phyloP scores from a whole-genome alignment of 2,329 filamentous ascomycete species.

The Colletotrichum kahawae region DNA sequence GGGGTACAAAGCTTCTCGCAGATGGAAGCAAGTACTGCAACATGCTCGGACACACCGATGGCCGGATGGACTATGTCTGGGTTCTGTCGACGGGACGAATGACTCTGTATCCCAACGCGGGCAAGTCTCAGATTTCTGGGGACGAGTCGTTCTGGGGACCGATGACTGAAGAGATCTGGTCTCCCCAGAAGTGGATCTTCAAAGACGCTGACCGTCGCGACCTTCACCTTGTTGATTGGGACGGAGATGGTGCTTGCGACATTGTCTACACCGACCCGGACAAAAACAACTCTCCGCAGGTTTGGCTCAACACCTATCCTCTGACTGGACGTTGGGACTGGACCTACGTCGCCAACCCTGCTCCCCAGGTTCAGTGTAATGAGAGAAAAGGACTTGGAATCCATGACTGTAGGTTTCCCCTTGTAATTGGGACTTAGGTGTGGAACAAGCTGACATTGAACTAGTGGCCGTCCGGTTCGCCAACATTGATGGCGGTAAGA shows the following conservation, averaged over 20 bases:
- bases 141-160: neutral
- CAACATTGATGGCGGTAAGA: constrained; percentile 33
- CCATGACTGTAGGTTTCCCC: constrained; percentile 23
- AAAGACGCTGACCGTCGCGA: constrained; percentile 25
- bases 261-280: constrained; percentile 34
- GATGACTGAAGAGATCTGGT: constrained; percentile 10
- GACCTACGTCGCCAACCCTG: neutral
- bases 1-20: constrained; percentile 14
- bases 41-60: constrained; percentile 15
- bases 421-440: accelerated
- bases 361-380: constrained; percentile 22
- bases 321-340: neutral
- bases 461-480: constrained; percentile 32
- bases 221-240: constrained; percentile 40
- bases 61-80: constrained; percentile 18
- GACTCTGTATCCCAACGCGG: constrained; percentile 11
- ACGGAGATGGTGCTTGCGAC: constrained; percentile 40
- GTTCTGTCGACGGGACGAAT: neutral
- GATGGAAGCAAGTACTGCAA: constrained; percentile 25
- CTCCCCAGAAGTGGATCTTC: neutral
- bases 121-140: neutral
- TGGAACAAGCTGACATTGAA: neutral
- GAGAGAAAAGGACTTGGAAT: constrained; percentile 29
- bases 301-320: constrained; percentile 29
- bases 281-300: constrained; percentile 25